These are phyloP conservation scores for Grosmannia serpens DNA, from an alignment of 2,329 filamentous ascomycete species.

Conservation along the genomic window DNA sequence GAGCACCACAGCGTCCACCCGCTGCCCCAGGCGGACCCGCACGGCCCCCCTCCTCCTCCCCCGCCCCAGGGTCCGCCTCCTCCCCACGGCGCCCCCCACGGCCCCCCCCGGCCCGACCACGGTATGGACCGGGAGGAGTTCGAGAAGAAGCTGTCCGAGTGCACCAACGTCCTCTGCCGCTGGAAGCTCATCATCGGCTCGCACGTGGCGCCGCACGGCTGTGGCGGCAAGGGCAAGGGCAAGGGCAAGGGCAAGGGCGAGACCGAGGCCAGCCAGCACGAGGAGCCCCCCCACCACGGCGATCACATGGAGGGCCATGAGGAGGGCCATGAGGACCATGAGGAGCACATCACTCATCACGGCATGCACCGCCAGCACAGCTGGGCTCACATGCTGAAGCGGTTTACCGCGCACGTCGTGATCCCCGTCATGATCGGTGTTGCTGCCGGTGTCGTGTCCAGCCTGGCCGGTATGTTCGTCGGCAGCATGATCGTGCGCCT, in stretches of 20 bases:
- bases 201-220: conserved; percentile 28
- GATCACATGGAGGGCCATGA: conserved; percentile 11
- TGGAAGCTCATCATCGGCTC: conserved; percentile 39
- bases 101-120: background rate
- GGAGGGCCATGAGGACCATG: conserved; percentile 7
- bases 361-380: conserved; percentile 19
- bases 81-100: background rate
- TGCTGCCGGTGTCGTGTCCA: conserved; percentile 54
- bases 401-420: conserved; percentile 50
- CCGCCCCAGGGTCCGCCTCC: background rate
- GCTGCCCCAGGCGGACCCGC: conserved; percentile 4
- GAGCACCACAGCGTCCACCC: background rate
- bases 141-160: conserved; percentile 21
- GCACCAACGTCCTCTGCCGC: conserved; percentile 40
- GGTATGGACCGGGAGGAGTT: background rate
- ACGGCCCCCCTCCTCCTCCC: background rate
- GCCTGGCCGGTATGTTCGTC: conserved; percentile 54
- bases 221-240: conserved; percentile 18
- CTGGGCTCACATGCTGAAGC: conserved; percentile 38
- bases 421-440: conserved; percentile 59
- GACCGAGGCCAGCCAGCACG: background rate
- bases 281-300: conserved; percentile 11
- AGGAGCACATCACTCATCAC: conserved; percentile 10
- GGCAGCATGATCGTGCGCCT: conserved; percentile 50
- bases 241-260: conserved; percentile 6